Percentiles rank a stretch among this genome's conserved stretches.
Evolutionary conservation across 1,139 yeast genomes (phyloP).

Genomic region (Chernovozyma aurita): DNA sequence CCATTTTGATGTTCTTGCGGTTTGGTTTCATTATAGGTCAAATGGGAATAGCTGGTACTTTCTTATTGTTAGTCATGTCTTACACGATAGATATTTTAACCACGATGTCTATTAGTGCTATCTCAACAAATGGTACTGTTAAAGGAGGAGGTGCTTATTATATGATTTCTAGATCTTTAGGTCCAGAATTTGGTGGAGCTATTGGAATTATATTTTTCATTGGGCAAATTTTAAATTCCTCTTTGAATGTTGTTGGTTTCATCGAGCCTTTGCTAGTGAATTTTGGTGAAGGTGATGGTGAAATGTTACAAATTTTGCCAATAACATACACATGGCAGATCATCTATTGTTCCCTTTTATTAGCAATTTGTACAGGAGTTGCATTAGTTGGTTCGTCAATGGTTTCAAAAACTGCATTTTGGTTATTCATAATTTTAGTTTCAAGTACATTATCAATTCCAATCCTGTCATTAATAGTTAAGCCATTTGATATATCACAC

Average conservation of each 20-base stretch:
- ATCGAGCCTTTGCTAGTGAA: constrained; percentile 70
- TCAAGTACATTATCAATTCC: constrained; percentile 82
- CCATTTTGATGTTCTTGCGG: constrained; percentile 74
- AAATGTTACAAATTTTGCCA: constrained; percentile 43
- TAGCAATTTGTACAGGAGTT: constrained; percentile 69
- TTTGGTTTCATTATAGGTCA: constrained; percentile 80
- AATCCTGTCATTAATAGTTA: constrained; percentile 60
- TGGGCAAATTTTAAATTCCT: constrained; percentile 72
- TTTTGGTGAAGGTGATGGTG: constrained; percentile 58
- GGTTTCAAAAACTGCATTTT: constrained; percentile 80
- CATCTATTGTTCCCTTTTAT: constrained; percentile 58
- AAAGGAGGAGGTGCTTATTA: constrained; percentile 84
- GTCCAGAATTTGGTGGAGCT: constrained; percentile 83
- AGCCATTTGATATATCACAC: constrained; percentile 49
- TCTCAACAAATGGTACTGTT: constrained; percentile 79
- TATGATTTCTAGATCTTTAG: constrained; percentile 74
- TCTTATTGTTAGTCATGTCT: constrained; percentile 54
- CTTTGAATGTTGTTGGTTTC: constrained; percentile 77
- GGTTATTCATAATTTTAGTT: constrained; percentile 64
- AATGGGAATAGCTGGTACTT: constrained; percentile 65
- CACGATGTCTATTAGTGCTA: constrained; percentile 70
- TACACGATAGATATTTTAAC: constrained; percentile 65
- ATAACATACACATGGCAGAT: constrained; percentile 58
- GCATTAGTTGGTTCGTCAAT: constrained; percentile 80
- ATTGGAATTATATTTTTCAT: constrained; percentile 73